phyloP scores from a whole-genome alignment of 129 eudicot genomes.

The sunflower (Helianthus annuus) region DNA sequence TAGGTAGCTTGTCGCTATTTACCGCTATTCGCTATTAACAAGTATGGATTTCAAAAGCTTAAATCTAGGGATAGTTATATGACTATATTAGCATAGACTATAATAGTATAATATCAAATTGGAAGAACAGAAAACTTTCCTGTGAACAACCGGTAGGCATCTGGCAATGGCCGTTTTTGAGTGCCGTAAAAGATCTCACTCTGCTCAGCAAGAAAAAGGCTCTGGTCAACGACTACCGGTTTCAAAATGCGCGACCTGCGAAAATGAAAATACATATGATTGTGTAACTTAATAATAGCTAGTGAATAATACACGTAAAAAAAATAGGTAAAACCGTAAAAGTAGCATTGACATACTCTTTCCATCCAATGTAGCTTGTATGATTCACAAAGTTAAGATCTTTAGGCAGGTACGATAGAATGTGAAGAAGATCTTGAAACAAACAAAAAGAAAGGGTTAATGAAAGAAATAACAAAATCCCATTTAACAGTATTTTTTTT shows the following conservation, averaged over 20 bases:
- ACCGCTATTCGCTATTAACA: no score
- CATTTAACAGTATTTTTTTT: neutral
- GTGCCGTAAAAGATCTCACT: slow-evolving; percentile 78
- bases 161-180: slow-evolving; percentile 73
- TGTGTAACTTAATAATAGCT: slow-evolving; percentile 14
- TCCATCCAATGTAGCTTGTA: slow-evolving; percentile 98
- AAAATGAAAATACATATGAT: slow-evolving; percentile 9
- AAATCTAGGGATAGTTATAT: neutral
- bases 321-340: slow-evolving; percentile 24
- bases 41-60: neutral
- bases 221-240: slow-evolving; percentile 89
- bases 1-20: no score
- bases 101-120: slow-evolving; percentile 16
- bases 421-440: slow-evolving; percentile 86
- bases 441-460: slow-evolving; percentile 19
- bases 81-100: slow-evolving; percentile 2
- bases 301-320: neutral
- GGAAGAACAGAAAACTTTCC: slow-evolving; percentile 43
- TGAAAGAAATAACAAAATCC: slow-evolving; percentile 3
- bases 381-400: slow-evolving; percentile 94
- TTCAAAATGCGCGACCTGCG: slow-evolving; percentile 67
- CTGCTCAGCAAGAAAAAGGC: slow-evolving; percentile 65
- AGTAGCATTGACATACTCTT: slow-evolving; percentile 58
- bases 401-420: slow-evolving; percentile 78
- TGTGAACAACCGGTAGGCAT: slow-evolving; percentile 77